Percentiles rank a stretch among this genome's conserved stretches.
phyloP scores from a whole-genome alignment of 805 yeast genomes.

The Cyberlindnera mycetangii region DNA sequence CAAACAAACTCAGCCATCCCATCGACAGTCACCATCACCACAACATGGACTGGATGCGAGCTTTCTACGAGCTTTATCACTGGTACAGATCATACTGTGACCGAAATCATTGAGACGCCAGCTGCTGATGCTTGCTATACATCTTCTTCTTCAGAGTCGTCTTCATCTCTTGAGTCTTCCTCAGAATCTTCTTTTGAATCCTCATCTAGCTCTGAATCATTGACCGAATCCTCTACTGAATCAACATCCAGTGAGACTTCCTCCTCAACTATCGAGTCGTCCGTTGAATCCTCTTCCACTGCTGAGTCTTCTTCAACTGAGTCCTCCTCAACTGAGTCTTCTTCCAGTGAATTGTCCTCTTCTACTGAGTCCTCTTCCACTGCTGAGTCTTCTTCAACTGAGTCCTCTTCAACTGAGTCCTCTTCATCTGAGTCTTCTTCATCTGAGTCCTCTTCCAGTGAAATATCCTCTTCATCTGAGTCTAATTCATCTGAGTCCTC shows the following conservation, averaged over 20 bases:
- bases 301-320: neutral
- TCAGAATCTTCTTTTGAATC: neutral
- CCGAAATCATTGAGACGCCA: constrained; percentile 12
- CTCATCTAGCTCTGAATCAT: neutral
- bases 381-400: neutral
- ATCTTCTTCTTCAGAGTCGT: neutral
- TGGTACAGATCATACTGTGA: constrained; percentile 8
- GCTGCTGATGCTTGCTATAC: neutral
- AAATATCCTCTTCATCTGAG: neutral
- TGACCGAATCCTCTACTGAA: neutral
- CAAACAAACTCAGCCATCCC: constrained; percentile 1
- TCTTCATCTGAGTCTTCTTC: neutral
- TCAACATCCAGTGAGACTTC: neutral
- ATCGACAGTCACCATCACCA: constrained; percentile 4
- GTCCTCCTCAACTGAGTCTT: neutral
- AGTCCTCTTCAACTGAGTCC: neutral
- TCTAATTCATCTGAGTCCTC: neutral
- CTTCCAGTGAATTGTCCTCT: neutral
- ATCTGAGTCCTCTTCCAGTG: neutral
- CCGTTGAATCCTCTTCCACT: neutral
- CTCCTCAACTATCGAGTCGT: too few relatives aligned
- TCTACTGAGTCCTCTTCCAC: neutral
- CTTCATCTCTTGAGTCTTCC: neutral
- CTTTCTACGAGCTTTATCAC: constrained; percentile 10
- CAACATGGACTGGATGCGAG: constrained; percentile 9